Percentiles rank a stretch among this genome's conserved stretches.
These are phyloP conservation scores for Ogataea salicorniae DNA, from an alignment of 805 yeast species.

Conservation along the genomic window DNA sequence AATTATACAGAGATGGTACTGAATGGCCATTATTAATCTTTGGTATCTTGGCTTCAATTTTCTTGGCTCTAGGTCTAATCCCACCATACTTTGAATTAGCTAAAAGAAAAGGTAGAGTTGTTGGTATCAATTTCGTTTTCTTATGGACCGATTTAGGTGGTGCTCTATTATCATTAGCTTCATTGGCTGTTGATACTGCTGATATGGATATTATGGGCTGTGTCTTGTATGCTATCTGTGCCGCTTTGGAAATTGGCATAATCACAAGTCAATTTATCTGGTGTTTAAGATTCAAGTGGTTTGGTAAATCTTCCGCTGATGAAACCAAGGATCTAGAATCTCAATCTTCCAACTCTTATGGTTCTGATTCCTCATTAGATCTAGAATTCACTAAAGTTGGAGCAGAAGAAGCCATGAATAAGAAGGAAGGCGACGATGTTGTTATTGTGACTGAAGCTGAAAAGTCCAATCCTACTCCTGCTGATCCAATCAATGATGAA, in stretches of 20 bases:
- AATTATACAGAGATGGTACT: conserved; percentile 35
- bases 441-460: background rate
- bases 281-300: conserved; percentile 42
- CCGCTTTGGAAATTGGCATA: conserved; percentile 73
- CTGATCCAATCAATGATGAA: background rate
- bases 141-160: conserved; percentile 47
- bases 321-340: conserved; percentile 2
- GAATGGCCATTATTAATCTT: conserved; percentile 44
- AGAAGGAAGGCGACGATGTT: background rate
- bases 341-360: background rate
- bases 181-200: conserved; percentile 46
- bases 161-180: conserved; percentile 57
- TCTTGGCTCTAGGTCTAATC: conserved; percentile 45
- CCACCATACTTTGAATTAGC: conserved; percentile 54
- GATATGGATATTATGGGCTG: conserved; percentile 75
- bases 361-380: conserved; percentile 1
- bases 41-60: conserved; percentile 45
- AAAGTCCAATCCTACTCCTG: background rate
- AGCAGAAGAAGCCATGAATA: background rate
- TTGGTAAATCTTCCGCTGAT: conserved; percentile 3
- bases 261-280: conserved; percentile 66
- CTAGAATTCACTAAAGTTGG: conserved; percentile 4
- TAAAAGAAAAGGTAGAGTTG: conserved; percentile 47
- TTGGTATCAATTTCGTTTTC: conserved; percentile 51
- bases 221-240: conserved; percentile 67